These are phyloP conservation scores for Boletus insuetus DNA, from an alignment of 768 basidiomycete genomes.

Conservation along the genomic window DNA sequence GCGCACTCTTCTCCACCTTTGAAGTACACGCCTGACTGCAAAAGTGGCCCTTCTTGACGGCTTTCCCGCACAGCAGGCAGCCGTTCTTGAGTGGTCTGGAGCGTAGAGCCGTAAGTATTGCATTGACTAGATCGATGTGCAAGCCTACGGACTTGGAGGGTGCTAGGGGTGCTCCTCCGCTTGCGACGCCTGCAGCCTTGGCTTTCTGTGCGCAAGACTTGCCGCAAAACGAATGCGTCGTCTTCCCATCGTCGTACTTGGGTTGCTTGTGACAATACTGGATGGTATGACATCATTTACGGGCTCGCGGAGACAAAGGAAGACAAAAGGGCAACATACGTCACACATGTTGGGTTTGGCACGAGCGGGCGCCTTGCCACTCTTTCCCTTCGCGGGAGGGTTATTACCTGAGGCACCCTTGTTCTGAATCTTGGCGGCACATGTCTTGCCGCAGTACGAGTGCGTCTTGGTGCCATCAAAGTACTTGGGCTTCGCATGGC, in stretches of 20 bases:
- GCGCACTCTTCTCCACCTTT: conserved; percentile 52
- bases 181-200: conserved; percentile 26
- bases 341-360: conserved; percentile 44
- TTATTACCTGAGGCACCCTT: conserved; percentile 23
- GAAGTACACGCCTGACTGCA: conserved; percentile 55
- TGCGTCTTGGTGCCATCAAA: conserved; percentile 55
- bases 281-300: conserved; percentile 1
- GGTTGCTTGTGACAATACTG: conserved; percentile 61
- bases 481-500: conserved; percentile 54
- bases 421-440: conserved; percentile 46
- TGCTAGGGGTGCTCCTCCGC: conserved; percentile 23
- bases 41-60: conserved; percentile 61
- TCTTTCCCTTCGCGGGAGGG: conserved; percentile 28
- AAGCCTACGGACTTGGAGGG: conserved; percentile 32
- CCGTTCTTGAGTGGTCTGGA: conserved; percentile 37
- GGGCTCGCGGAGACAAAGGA: background rate
- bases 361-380: conserved; percentile 23
- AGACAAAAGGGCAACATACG: conserved; percentile 34
- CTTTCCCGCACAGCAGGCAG: conserved; percentile 62
- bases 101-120: conserved; percentile 33
- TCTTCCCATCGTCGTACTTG: conserved; percentile 56
- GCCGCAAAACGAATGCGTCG: conserved; percentile 60
- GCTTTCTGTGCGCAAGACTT: conserved; percentile 59
- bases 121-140: conserved; percentile 20
- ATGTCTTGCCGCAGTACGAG: conserved; percentile 58